Evolutionary conservation across 2,329 filamentous ascomycete species (phyloP).

Genomic region (Cladophialophora bantiana): DNA sequence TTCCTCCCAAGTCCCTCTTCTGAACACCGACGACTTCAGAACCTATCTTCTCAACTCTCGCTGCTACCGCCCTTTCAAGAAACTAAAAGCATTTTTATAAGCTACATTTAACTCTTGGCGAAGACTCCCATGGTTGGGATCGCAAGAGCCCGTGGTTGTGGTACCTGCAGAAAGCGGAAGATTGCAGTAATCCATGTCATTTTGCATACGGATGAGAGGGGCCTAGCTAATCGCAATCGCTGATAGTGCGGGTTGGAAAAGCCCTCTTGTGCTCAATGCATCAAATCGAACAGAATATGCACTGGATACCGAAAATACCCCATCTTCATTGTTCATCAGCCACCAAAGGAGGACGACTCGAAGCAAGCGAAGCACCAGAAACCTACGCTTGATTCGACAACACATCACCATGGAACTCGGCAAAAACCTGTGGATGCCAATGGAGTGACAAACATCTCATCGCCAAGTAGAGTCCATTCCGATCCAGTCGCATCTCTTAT

Average conservation of each 20-base stretch:
- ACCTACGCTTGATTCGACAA: background rate
- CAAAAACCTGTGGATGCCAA: background rate
- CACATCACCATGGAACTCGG: background rate
- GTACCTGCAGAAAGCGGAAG: conserved; percentile 42
- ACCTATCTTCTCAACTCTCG: background rate
- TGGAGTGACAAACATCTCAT: background rate
- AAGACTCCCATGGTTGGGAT: conserved; percentile 41
- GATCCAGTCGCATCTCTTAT: conserved; percentile 3
- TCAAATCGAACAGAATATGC: conserved; percentile 44
- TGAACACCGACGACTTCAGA: background rate
- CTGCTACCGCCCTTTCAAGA: background rate
- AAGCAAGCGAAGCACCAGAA: background rate
- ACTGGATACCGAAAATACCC: conserved; percentile 43
- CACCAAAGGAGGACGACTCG: conserved; percentile 7
- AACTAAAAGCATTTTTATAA: background rate
- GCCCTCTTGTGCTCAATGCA: conserved; percentile 44
- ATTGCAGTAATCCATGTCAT: conserved; percentile 36
- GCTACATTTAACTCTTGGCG: background rate
- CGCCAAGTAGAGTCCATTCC: background rate
- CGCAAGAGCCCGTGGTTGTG: conserved; percentile 42
- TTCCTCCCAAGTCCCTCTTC: conserved; percentile 12
- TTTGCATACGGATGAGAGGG: background rate
- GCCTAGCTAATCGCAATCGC: background rate
- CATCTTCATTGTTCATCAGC: conserved; percentile 42
- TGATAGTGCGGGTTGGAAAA: conserved; percentile 44